Evolutionary conservation across 352 stramenopile genomes (phyloP), one percentile per base, ranked within the genome.

Genomic region (Pseudoperonospora humuli): DNA sequence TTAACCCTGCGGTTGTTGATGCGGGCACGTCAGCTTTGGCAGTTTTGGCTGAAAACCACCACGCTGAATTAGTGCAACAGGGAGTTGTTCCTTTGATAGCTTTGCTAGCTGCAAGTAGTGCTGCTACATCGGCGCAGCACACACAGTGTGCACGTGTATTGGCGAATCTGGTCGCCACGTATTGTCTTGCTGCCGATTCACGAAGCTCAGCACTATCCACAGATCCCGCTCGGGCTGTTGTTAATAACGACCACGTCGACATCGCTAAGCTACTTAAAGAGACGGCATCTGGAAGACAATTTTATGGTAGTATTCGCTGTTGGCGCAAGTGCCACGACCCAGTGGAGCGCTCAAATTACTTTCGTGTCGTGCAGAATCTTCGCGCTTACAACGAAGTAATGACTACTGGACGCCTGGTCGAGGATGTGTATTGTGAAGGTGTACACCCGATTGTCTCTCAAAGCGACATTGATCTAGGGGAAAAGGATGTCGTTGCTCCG

Each of bases 281-380:
- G 39, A 81, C 70, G 0, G 23, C 32, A 0, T 71, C 67, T 8
- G 79, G 76, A 3, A 65, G 66, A 14, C 47, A 44, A 10, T 70
- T 89, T 21, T 38, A 76, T 18, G 37, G 48, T 10, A 53, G 61
- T 15, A 47, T 88, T 6, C 18, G 45, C 7, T 53, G 43, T 6
- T 92, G 73, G 73, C 19, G 32, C 7, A 34, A 72, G 4, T 62
- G 33, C 11, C 34, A 67, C 14, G 77, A 89, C 48, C 75, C 75
- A n/a, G 78, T 86, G 55, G 50, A 81, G 27, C 67, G 81, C 28
- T 93, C 80, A 3, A 83, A 79, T 38, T 82, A 76, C 45, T 93
- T 66, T 39, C 77, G 81, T n/a, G 76, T 75, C 1, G 31, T 79
- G 2, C 49, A 69, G 20, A 93, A 93, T 34, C 61, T 90, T 26